phyloP scores from a whole-genome alignment of 352 stramenopile genomes.

The Phytophthora constricta region DNA sequence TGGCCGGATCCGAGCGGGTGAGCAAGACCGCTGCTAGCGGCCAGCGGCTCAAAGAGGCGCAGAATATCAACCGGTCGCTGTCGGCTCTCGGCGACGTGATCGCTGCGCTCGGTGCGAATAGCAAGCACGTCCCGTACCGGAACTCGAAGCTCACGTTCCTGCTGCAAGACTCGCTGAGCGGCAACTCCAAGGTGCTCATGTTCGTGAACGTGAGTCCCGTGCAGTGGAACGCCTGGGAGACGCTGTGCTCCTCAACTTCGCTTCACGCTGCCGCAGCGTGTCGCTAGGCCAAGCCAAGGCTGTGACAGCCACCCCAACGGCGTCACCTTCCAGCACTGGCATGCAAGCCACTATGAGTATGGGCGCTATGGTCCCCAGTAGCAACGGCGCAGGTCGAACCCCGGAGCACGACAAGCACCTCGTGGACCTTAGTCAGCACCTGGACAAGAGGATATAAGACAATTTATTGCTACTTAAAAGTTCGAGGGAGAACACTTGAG shows the following conservation, averaged over 20 bases:
- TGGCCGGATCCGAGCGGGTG: constrained; percentile 88
- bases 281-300: constrained; percentile 88
- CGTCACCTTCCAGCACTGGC: constrained; percentile 27
- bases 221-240: constrained; percentile 89
- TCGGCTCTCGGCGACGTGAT: constrained; percentile 96
- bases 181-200: constrained; percentile 87
- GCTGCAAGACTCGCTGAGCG: constrained; percentile 83
- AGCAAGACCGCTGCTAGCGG: constrained; percentile 92
- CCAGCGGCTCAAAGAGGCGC: constrained; percentile 94
- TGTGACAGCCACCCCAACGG: constrained; percentile 14
- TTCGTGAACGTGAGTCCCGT: constrained; percentile 91
- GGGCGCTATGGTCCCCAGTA: constrained; percentile 39
- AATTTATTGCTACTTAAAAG: constrained; percentile 34
- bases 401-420: constrained; percentile 19
- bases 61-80: constrained; percentile 97
- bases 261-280: constrained; percentile 85
- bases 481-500: background rate
- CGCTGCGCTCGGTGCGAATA: constrained; percentile 81
- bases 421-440: constrained; percentile 18
- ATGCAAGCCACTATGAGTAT: constrained; percentile 44
- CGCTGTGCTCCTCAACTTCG: constrained; percentile 93
- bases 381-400: constrained; percentile 18
- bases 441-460: constrained; percentile 3
- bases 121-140: constrained; percentile 95
- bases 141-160: constrained; percentile 96